Evolutionary conservation across 768 basidiomycete genomes (phyloP), one percentile per base, ranked within the genome.

Genomic region (Leccinum uliginosum): DNA sequence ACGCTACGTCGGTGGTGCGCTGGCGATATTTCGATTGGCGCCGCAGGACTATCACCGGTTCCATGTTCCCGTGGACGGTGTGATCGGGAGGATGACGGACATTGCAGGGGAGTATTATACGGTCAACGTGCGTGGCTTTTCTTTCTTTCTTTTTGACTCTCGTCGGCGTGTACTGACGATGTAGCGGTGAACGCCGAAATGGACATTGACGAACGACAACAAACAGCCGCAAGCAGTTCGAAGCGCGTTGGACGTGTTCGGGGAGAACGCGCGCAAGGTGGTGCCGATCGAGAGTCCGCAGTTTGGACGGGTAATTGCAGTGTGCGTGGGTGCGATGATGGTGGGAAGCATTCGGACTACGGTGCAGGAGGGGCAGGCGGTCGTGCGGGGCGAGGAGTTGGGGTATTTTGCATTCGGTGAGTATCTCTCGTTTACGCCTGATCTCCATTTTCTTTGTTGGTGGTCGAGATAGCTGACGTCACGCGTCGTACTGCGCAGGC

Each of bases 41-140:
- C 94, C 94, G 1, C 90, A 95, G 73, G 95, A 98, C 64, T 98
- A 98, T 65, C 95, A 98, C 71, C 87, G 95, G 1, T 97, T 94
- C 80, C 91, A 92, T 68, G 83, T 83, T 0, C 91, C 92, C 0
- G 89, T 95, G 21, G 90, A 91, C 58, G 93, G 94, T 0, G 82
- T 70, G 35, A 82, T 98, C 27, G 95, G 94, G 17, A 77, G 77
- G 32, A 92, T 94, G 84, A 85, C 83, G 6, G 81, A 89, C 65
- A 89, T 98, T 54, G 62, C 84, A 3, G 96, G 96, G 6, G 93
- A 96, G 66, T 98, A 97, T 72, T 98, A 97, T 72, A 98, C 97
- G 0, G 96, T 97, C 59, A 96, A 94, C 55, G 89, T 90, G 61
- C 50, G 87, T 78, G 83, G n/a, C 38, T n/a, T n/a, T n/a, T n/a